Percentiles rank a stretch among this genome's conserved stretches.
Evolutionary conservation across 1,139 yeast genomes (phyloP).

Genomic region (Sugiyamaella neomexicana): DNA sequence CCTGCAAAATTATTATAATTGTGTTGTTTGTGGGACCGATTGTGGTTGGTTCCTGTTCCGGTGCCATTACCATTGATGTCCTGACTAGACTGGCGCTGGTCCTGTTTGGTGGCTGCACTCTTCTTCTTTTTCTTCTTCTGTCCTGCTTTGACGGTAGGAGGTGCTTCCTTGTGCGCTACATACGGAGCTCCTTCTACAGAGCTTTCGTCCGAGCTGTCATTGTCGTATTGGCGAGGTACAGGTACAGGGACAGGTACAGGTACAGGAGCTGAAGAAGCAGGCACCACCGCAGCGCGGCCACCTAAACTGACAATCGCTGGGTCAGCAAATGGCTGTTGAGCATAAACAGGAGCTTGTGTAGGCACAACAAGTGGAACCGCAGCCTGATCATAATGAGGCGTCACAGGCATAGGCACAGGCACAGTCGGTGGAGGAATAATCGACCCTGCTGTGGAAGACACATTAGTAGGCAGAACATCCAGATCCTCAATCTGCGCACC

Average conservation of each 20-base stretch:
- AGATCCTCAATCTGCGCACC: constrained; percentile 38
- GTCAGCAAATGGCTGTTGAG: constrained; percentile 26
- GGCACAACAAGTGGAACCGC: constrained; percentile 15
- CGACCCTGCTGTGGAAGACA: not conserved
- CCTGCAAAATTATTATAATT: not conserved
- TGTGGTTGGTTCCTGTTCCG: not conserved
- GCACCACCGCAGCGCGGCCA: constrained; percentile 19
- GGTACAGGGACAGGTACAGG: too few relatives aligned
- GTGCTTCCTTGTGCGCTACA: constrained; percentile 15
- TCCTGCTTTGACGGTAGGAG: constrained; percentile 2
- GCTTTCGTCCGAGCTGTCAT: constrained; percentile 13
- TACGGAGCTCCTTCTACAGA: constrained; percentile 19
- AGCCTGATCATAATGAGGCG: constrained; percentile 9
- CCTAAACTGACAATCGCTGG: constrained; percentile 33
- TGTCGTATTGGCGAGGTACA: constrained; percentile 3
- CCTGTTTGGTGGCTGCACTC: constrained; percentile 7
- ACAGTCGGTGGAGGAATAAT: constrained; percentile 7
- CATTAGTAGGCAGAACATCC: constrained; percentile 31
- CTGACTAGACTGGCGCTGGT: constrained; percentile 4
- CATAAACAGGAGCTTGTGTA: constrained; percentile 10
- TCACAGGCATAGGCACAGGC: constrained; percentile 7
- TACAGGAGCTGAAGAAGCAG: constrained; percentile 16
- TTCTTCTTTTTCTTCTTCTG: constrained; percentile 8
- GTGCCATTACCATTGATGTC: not conserved
- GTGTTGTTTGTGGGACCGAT: not conserved